Evolutionary conservation across 805 yeast species (phyloP).

Genomic region (Middelhovenomyces tepae): DNA sequence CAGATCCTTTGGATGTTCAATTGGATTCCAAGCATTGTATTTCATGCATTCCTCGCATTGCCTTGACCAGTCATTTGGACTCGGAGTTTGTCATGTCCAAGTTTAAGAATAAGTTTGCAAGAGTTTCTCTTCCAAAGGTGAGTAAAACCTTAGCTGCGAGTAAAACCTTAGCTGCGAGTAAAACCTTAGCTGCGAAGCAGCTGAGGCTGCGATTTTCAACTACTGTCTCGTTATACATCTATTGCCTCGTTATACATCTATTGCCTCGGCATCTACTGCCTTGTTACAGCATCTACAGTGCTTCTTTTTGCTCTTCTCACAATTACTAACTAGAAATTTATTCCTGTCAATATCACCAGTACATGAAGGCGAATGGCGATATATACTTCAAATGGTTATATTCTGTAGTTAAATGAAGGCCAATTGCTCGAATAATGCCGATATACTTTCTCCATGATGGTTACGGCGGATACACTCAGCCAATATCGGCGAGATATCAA

Average conservation of each 20-base stretch:
- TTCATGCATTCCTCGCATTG: conserved; percentile 86
- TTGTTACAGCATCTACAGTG: no score
- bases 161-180: no score
- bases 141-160: no score
- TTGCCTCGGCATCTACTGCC: no score
- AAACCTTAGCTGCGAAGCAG: conserved; percentile 20
- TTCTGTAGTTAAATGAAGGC: conserved; percentile 35
- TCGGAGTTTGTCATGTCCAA: conserved; percentile 79
- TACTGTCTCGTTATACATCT: no score
- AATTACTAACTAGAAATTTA: no score
- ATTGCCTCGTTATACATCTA: no score
- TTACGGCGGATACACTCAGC: conserved; percentile 99
- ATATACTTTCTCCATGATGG: conserved; percentile 95
- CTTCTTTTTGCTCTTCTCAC: no score
- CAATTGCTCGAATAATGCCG: conserved; percentile 83
- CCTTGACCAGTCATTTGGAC: conserved; percentile 87
- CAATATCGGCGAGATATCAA: conserved; percentile 89
- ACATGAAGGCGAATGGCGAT: conserved; percentile 1
- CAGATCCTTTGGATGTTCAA: conserved; percentile 94
- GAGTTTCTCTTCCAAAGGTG: conserved; percentile 90
- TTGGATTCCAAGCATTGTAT: conserved; percentile 93
- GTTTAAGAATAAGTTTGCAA: conserved; percentile 67
- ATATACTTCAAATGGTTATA: no score
- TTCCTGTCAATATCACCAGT: conserved; percentile 20
- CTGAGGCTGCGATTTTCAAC: no score